These are phyloP conservation scores for Beta vulgaris DNA, from an alignment of 148 eudicot genomes.

Conservation along the genomic window DNA sequence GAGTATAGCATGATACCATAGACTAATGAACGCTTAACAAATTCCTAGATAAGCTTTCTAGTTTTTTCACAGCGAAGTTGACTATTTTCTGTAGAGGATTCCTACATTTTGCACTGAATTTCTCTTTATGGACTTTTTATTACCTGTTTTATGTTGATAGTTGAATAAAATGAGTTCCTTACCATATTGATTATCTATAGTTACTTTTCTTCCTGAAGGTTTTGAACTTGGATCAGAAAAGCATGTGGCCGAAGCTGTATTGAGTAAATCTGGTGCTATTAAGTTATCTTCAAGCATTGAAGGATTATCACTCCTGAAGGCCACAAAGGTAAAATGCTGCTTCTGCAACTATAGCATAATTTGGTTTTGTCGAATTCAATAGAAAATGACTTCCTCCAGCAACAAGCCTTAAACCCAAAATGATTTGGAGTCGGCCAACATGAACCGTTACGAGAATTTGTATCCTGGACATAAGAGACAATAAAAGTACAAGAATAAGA, in stretches of 20 bases:
- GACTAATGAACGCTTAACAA: neutral
- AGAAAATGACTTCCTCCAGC: neutral
- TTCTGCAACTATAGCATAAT: neutral
- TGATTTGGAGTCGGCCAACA: too few species aligned
- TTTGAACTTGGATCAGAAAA: conserved; percentile 96
- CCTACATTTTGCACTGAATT: neutral
- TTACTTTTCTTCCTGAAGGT: conserved; percentile 42
- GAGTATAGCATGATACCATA: neutral
- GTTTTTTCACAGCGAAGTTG: neutral
- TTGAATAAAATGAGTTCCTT: neutral
- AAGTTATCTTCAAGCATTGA: conserved; percentile 68
- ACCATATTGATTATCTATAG: neutral
- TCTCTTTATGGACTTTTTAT: neutral
- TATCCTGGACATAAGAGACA: too few species aligned
- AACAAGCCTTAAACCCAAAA: too few species aligned
- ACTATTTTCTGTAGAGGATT: neutral
- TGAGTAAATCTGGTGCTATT: conserved; percentile 62
- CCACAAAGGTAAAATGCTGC: conserved; percentile 61
- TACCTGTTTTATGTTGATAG: neutral
- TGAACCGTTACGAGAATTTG: too few species aligned
- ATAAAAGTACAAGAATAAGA: too few species aligned
- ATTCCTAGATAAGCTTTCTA: neutral
- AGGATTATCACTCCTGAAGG: conserved; percentile 77
- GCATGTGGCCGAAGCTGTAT: conserved; percentile 73
- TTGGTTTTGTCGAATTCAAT: neutral